These are phyloP conservation scores for Sordariomycetes sp. DNA, from an alignment of 2,329 filamentous ascomycete genomes.

Conservation along the genomic window DNA sequence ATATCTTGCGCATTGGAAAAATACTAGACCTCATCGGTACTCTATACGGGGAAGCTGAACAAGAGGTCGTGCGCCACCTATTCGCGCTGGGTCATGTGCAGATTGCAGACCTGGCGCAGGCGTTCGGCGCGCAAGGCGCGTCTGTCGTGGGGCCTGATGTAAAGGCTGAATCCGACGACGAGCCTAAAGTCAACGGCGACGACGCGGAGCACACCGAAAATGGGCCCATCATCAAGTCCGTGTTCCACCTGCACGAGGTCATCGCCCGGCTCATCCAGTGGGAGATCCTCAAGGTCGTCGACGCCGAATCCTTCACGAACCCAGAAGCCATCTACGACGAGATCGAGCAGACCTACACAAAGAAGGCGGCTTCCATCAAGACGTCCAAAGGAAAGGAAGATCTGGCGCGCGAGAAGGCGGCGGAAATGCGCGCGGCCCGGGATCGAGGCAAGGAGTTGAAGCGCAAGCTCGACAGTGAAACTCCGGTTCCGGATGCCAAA, in stretches of 20 bases:
- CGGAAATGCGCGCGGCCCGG: slow-evolving; percentile 38
- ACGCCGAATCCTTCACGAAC: slow-evolving; percentile 40
- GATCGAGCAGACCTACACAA: slow-evolving; percentile 49
- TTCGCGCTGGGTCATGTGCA: slow-evolving; percentile 66
- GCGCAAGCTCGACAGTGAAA: slow-evolving; percentile 29
- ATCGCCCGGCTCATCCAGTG: slow-evolving; percentile 44
- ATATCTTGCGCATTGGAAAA: slow-evolving; percentile 67
- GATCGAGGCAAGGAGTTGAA: slow-evolving; percentile 37
- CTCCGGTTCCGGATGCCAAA: slow-evolving; percentile 28
- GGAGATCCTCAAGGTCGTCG: slow-evolving; percentile 56
- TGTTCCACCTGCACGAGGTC: slow-evolving; percentile 33
- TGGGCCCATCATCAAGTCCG: slow-evolving; percentile 24
- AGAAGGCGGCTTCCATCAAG: slow-evolving; percentile 27
- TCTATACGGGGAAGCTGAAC: slow-evolving; percentile 61
- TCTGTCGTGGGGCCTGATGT: slow-evolving; percentile 13
- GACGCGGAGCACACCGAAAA: slow-evolving; percentile 18
- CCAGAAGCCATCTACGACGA: slow-evolving; percentile 46
- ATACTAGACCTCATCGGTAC: slow-evolving; percentile 64
- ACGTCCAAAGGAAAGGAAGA: slow-evolving; percentile 51
- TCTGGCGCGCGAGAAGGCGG: slow-evolving; percentile 40
- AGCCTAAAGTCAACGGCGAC: slow-evolving; percentile 17
- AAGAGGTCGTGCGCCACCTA: slow-evolving; percentile 61
- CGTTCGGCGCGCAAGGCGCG: slow-evolving; percentile 30
- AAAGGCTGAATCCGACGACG: slow-evolving; percentile 7
- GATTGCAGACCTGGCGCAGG: slow-evolving; percentile 54